Evolutionary conservation across 176 grass and related monocot genomes (phyloP).

Genomic region (Ensete ventricosum): DNA sequence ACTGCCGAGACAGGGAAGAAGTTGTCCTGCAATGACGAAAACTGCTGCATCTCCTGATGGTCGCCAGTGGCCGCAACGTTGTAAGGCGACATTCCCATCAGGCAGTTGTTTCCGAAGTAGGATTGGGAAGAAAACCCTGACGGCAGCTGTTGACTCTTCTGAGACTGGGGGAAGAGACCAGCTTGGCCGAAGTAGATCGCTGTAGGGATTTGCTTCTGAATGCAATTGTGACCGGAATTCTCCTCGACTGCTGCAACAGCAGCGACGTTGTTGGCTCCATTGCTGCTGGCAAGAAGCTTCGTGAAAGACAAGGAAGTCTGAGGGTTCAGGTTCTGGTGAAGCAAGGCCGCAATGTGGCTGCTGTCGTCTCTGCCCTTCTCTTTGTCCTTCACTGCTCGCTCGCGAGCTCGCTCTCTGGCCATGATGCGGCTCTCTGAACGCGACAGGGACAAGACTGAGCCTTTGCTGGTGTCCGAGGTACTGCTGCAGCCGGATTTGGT

Average conservation of each 20-base stretch:
- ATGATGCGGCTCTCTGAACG: constrained; percentile 63
- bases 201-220: constrained; percentile 19
- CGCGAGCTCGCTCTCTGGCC: constrained; percentile 50
- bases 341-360: constrained; percentile 22
- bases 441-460: constrained; percentile 60
- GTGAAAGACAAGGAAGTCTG: constrained; percentile 44
- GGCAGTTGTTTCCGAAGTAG: constrained; percentile 31
- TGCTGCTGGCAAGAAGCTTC: constrained; percentile 50
- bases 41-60: constrained; percentile 45
- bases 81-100: constrained; percentile 35
- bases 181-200: constrained; percentile 29
- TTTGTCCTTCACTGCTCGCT: constrained; percentile 38
- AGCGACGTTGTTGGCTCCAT: constrained; percentile 9
- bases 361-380: constrained; percentile 28
- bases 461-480: constrained; percentile 83
- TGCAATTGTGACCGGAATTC: constrained; percentile 2
- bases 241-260: neutral
- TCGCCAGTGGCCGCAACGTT: constrained; percentile 21
- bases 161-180: constrained; percentile 8
- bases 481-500: constrained; percentile 60
- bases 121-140: constrained; percentile 29
- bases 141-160: constrained; percentile 15
- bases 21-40: constrained; percentile 7
- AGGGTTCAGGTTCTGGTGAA: constrained; percentile 21
- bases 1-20: constrained; percentile 42